Base-by-base conservation (phyloP, 78 protist genomes). In the Bodo saltans region DNA sequence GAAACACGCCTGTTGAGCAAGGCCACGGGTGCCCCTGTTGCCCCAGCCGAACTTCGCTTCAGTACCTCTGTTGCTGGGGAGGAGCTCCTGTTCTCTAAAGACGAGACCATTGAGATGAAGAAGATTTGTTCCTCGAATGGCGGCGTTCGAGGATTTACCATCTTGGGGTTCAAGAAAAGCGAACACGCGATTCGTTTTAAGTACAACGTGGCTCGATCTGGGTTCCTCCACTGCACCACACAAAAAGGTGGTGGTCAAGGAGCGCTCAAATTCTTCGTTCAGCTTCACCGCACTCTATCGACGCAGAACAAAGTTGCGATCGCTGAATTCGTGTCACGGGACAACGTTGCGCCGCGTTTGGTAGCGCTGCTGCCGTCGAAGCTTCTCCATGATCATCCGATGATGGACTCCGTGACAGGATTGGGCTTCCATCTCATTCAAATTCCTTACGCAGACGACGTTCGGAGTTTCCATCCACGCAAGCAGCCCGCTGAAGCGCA, bases 381-480 rank as follows among this genome's bases (percentile, higher is more conserved):
- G 69, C 42, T 2, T 33, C 17, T 27, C 34, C 4, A 37, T 3
- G 67, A 4, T 33, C 17, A 28, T 1, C 42, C 12, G 8, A n/a
- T n/a, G n/a, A n/a, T n/a, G n/a, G 81, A 38, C 21, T 1, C 35
- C 68, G 4, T 11, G 34, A 67, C 35, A 11, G 81, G 34, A 38
- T 37, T 29, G 32, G 81, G 81, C 35, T 29, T 76, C 4, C 81
- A 76, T 40, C 42, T 76, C 34, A 39, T 76, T 25, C 53, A 8
- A 27, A 3, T 76, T 47, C 72, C 81, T 33, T 76, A 76, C 41
- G 81, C 81, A 3, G n/a, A 76, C 52, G 81, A 76, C 41, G 8
- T 37, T 67, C 26, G 81, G 53, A 3, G 8, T 12, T 12, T 76
- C 69, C 3, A 11, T 23, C 60, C 8, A 26, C 35, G 34, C 41